Evolutionary conservation across 805 yeast species (phyloP), one percentile per base, ranked within the genome.

Genomic region (Nakazawaea pomicola): DNA sequence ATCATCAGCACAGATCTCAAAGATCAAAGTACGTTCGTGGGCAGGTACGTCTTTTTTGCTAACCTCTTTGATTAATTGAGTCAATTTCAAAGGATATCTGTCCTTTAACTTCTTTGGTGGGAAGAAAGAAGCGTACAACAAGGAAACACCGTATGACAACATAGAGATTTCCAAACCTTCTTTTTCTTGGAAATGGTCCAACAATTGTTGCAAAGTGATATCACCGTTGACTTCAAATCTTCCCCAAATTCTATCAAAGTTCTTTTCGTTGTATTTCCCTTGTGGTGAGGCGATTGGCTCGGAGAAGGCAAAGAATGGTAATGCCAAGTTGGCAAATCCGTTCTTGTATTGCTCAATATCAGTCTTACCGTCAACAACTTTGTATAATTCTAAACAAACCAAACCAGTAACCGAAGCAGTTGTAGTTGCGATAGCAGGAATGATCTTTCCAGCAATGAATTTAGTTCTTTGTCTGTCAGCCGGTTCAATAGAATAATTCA

Each of bases 381-480:
- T 93, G 70, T 86, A 85, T 44, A 91, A 70, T 65, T 93, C 99
- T 50, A 93, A 67, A 55, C 95, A 86, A 18, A 89, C 95, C 55
- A 93, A 71, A 36, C 99, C 99, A 6, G 99, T 87, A 17, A 93
- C 99, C 51, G 90, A 68, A 8, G 97, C 95, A n/a, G 99, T 93
- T 1, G 99, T 93, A 2, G 99, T 93, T 28, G 99, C 99, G 68
- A 93, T 93, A 16, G 99, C 99, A 12, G 99, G 99, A 51, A 93
- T 93, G 51, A 93, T 93, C 64, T 95, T 82, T 36, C 99, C 99
- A 6, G 99, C 99, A 60, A 93, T 91, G 55, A 91, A 88, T 68
- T 93, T 93, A 29, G 99, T 93, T 68, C 84, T 87, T 38, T 81
- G 80, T 48, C 80, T 78, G 57, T 91, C 97, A 28, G 91, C 97